Base-by-base conservation (phyloP, 176 grass and related monocot species). In the Eremochloa ophiuroides region DNA sequence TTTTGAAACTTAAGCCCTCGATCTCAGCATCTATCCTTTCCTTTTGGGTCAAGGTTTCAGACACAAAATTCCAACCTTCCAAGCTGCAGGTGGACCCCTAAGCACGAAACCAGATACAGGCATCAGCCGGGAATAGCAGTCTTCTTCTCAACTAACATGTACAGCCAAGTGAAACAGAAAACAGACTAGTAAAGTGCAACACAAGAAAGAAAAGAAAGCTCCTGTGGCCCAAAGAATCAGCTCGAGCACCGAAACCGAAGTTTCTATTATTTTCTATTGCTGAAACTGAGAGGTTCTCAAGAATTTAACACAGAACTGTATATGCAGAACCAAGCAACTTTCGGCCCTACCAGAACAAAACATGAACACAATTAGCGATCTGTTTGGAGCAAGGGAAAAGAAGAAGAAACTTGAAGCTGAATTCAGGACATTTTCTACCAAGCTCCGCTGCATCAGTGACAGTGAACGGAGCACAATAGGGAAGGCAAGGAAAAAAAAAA, bases 31-130 rank as follows among this genome's bases (percentile, higher is more conserved):
- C 30, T 10, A 76, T 70, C 64, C 71, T 81, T 85, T 81, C 33
- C 82, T 89, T 85, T 71, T 8, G 43, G 55, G 64, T 85, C 71
- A 89, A 81, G 77, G 43, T 85, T 89, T 66, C 55, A 65, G 71
- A 41, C 15, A 76, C 4, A 1, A 85, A 76, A 81, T 77, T 85
- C 82, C 64, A 35, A 77, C 63, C 44, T 77, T 43, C 35, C 78
- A 65, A 38, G 73, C 58, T 73, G 72, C 78, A 73, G 46, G 39
- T 71, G 77, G 78, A 88, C 44, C 9, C 44, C 18, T 67, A 30
- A 7, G 18, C 16, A 70, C 60, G 12, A 79, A 77, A 76, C n/a
- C 72, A 44, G 22, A 71, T 64, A 50, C 66, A 83, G 23, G 55
- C 55, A 59, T 59, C 53, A 59, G 27, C 35, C 56, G 60, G 53